A percentile compares a stretch with the other conserved stretches of the same genome.
These are phyloP conservation scores for Ascochyta rabiei DNA, from an alignment of 2,329 filamentous ascomycete species.

Conservation along the genomic window DNA sequence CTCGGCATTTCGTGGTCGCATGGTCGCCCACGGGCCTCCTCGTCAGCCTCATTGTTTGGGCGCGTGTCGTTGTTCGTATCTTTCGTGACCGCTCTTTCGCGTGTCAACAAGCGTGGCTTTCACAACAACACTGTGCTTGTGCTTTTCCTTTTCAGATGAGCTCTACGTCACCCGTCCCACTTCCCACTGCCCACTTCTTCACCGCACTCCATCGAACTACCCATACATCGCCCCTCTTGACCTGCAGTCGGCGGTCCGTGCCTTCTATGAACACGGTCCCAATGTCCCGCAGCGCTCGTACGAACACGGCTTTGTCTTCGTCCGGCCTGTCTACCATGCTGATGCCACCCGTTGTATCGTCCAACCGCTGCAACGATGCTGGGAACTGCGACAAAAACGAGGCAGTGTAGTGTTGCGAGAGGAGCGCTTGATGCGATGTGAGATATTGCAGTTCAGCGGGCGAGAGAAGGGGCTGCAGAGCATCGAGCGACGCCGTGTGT, in stretches of 20 bases:
- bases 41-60: constrained; percentile 15
- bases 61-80: not conserved
- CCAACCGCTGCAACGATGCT: constrained; percentile 76
- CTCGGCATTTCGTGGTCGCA: constrained; percentile 1
- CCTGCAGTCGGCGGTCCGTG: constrained; percentile 60
- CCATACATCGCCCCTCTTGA: constrained; percentile 60
- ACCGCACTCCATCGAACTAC: constrained; percentile 63
- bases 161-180: constrained; percentile 73
- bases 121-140: constrained; percentile 1
- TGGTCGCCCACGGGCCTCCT: constrained; percentile 7
- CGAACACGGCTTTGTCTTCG: constrained; percentile 81
- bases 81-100: constrained; percentile 15
- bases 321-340: constrained; percentile 94
- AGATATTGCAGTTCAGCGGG: constrained; percentile 81
- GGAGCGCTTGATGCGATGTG: constrained; percentile 79
- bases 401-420: constrained; percentile 82
- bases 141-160: constrained; percentile 50
- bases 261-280: constrained; percentile 63
- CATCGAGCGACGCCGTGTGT: constrained; percentile 57
- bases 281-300: constrained; percentile 69
- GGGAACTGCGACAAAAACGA: constrained; percentile 89
- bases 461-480: constrained; percentile 62
- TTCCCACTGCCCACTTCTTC: constrained; percentile 65
- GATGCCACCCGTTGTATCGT: constrained; percentile 87
- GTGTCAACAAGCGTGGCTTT: not conserved